A percentile compares a stretch with the other conserved stretches of the same genome.
phyloP scores from a whole-genome alignment of 2,329 filamentous ascomycete genomes.

The Aspergillus floridensis region DNA sequence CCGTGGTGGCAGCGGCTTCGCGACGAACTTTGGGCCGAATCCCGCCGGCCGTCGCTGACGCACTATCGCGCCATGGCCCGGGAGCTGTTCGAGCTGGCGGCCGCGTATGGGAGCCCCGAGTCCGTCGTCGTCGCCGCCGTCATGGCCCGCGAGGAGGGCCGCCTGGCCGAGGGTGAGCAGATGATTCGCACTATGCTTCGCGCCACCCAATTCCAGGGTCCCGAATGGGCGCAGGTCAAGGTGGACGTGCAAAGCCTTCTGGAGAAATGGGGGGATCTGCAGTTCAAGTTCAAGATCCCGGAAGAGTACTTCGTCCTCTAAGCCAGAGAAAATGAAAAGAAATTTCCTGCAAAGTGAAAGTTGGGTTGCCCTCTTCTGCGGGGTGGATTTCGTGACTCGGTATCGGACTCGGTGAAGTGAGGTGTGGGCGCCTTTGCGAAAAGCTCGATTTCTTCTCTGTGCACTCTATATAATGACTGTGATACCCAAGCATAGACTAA shows the following conservation, averaged over 20 bases:
- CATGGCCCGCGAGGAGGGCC: slow-evolving; percentile 29
- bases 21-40: too few species aligned
- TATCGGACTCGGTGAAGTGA: too few species aligned
- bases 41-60: slow-evolving; percentile 11
- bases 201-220: not conserved
- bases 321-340: not conserved
- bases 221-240: not conserved
- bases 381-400: too few species aligned
- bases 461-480: too few species aligned
- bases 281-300: slow-evolving; percentile 17
- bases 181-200: not conserved
- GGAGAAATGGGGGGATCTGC: slow-evolving; percentile 23
- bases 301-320: not conserved
- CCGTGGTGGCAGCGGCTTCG: too few species aligned
- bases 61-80: slow-evolving; percentile 30
- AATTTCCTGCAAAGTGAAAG: too few species aligned
- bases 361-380: too few species aligned
- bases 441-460: too few species aligned
- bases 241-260: not conserved
- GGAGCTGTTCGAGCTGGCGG: slow-evolving; percentile 37
- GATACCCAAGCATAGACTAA: too few species aligned
- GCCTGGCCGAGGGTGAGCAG: not conserved
- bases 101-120: slow-evolving; percentile 15
- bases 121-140: slow-evolving; percentile 29
- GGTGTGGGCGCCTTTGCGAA: too few species aligned